Evolutionary conservation across 345 rosid species (phyloP), one percentile per base, ranked within the genome.

Genomic region (Garcia nutans): DNA sequence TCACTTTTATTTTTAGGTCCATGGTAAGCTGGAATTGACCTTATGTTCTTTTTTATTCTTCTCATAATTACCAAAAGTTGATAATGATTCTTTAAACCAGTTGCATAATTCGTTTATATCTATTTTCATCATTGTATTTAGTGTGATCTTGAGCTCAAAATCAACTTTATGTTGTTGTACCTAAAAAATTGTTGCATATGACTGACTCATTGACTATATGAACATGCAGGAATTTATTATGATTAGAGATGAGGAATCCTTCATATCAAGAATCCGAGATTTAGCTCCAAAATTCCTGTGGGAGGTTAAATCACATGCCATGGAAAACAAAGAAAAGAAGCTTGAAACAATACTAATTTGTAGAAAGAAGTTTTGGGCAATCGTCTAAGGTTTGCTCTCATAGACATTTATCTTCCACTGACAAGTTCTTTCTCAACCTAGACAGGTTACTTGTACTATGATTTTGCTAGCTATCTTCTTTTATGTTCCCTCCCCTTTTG

Each of bases 301-400:
- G 99, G 94, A 93, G n/a, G 87, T 89, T 19, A 76, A 88, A 75
- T 81, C 87, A 41, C 88, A 89, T 74, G n/a, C 72, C 71, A 82
- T 92, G 17, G 73, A 85, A 63, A 90, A 89, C 84, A 89, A 81
- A 80, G 84, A 82, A 76, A 93, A 86, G 84, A 82, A 71, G 83
- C 76, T 65, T 68, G 99, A 92, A 70, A 77, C 84, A 10, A 94
- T 91, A 67, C 77, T 96, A 52, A 79, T 93, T 33, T 89, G 98
- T 79, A 85, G 93, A 75, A 96, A 92, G 84, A 93, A 78, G 81
- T 96, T 93, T 76, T 96, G 97, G 97, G 90, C 90, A 23, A 78
- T 91, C 69, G 72, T 87, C 58, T 87, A 77, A 84, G 33, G 28
- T 45, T 68, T n/a, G 26, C 62, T 57, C 22, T 12, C 63, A 33